Base-by-base conservation (phyloP, 1,284 basidiomycete species). In the Mycena sp. region DNA sequence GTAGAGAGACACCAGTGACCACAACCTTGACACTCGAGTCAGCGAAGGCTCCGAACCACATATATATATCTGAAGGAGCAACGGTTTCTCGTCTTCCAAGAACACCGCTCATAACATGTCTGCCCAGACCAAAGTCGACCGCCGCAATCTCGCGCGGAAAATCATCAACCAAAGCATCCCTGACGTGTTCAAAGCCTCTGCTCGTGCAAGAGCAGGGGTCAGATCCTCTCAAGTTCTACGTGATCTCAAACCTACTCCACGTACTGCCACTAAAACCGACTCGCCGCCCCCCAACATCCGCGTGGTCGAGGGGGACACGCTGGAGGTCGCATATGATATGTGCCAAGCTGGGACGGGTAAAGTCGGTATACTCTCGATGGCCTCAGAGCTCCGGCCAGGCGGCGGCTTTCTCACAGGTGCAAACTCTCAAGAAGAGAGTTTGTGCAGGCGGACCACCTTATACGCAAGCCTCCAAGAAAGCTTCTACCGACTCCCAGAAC, bases 401-500 rank as follows among this genome's bases (percentile, higher is more conserved):
- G 69, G 69, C 17, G 69, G 69, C 30, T 64, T 68, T 30, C 64
- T 70, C 29, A 56, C 48, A 4, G 64, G 69, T 14, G 69, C 67
- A 12, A 68, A 52, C 43, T 60, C 64, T 3, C 69, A 69, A 41
- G 67, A 70, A 41, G 69, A 70, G 46, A 67, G 67, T 52, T 49
- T 70, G n/a, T 70, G 69, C 49, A 64, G 68, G 64, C 64, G 69
- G 25, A 63, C 64, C 17, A 70, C 69, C 38, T 58, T 70, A 16
- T 69, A 66, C 32, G 51, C 67, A 17, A 51, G 57, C 45, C 65
- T 70, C 3, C 58, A 44, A 4, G 64, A 70, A 25, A 50, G 51
- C 21, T 68, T 68, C 45, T 70, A 70, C 60, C 62, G 69, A 6
- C 56, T 70, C 17, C 65, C 69, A 9, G 69, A 70, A 52, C 45